Base-by-base conservation (phyloP, 257 asterid genomes). In the Vinca minor region DNA sequence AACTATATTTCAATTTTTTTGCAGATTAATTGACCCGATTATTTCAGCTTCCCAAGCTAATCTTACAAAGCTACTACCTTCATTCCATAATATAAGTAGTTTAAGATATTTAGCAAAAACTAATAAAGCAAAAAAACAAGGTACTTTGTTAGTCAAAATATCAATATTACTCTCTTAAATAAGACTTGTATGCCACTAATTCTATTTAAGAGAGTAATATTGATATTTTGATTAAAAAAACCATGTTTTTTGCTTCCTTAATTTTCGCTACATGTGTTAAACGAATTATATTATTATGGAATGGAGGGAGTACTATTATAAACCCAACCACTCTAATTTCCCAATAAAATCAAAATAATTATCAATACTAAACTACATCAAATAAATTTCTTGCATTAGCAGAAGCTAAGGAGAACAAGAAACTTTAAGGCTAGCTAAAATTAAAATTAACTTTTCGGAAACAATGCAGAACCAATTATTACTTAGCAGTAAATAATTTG, bases 391-490 rank as follows among this genome's bases (percentile, higher is more conserved):
- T 36, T 6, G 23, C 42, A 18, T 56, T 56, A 56, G 8, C 62
- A 31, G 42, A 17, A 56, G 62, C 36, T 56, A 36, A 54, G 18
- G 38, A 44, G 42, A 25, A 9, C 9, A 11, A 25, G 1, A 62
- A 13, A 14, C 14, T 52, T n/a, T 3, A 18, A 49, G 35, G 54
- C 21, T 53, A 35, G 48, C 23, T 10, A 39, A 52, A 13, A 54
- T 25, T 44, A 38, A 14, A 8, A 18, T 34, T 28, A 18, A 52
- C 14, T 3, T 28, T 36, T 25, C 4, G 8, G 8, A 53, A 38
- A 65, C n/a, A 65, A 38, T 38, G 53, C 53, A 26, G 70, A 39
- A 65, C 8, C 70, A 20, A 11, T 36, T 23, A 52, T 54, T 53
- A 9, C 35, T 35, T 9, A 36, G 21, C 39, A 35, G 41, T 18